These are phyloP conservation scores for Elymus sibiricus DNA, from an alignment of 176 grass and related monocot genomes.

Conservation along the genomic window DNA sequence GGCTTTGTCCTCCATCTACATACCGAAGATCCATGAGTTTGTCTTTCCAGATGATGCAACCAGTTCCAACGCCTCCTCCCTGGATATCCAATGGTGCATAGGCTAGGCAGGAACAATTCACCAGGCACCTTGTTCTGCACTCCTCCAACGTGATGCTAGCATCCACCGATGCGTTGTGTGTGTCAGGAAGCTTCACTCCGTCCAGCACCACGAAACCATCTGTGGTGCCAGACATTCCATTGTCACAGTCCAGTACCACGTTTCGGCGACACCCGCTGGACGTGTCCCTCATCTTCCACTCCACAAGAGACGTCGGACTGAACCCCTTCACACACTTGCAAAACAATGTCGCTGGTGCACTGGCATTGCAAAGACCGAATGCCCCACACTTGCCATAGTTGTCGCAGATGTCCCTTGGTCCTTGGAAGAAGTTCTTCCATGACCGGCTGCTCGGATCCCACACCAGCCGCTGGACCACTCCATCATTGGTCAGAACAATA, in stretches of 20 bases:
- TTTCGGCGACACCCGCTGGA: constrained; percentile 28
- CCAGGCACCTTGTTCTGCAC: constrained; percentile 31
- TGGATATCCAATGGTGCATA: constrained; percentile 7
- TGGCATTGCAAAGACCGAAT: constrained; percentile 18
- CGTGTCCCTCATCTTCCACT: constrained; percentile 20
- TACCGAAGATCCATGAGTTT: background rate
- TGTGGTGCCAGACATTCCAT: background rate
- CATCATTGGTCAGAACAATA: background rate
- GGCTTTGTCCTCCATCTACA: constrained; percentile 12
- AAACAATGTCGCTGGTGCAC: constrained; percentile 25
- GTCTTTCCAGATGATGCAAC: constrained; percentile 18
- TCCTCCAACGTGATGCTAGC: background rate
- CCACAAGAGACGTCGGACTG: constrained; percentile 2
- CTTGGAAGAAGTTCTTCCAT: background rate
- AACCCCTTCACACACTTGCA: constrained; percentile 51
- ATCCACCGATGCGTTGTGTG: background rate
- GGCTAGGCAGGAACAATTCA: constrained; percentile 58
- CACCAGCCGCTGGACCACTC: background rate
- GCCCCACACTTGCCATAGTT: constrained; percentile 11
- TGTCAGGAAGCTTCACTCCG: constrained; percentile 39
- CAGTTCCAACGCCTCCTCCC: background rate
- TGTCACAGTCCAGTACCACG: constrained; percentile 7
- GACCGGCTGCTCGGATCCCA: background rate
- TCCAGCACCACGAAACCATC: background rate
- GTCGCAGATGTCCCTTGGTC: background rate